Base-by-base conservation (phyloP, 2,329 filamentous ascomycete genomes). In the Beauveria pseudobassiana region DNA sequence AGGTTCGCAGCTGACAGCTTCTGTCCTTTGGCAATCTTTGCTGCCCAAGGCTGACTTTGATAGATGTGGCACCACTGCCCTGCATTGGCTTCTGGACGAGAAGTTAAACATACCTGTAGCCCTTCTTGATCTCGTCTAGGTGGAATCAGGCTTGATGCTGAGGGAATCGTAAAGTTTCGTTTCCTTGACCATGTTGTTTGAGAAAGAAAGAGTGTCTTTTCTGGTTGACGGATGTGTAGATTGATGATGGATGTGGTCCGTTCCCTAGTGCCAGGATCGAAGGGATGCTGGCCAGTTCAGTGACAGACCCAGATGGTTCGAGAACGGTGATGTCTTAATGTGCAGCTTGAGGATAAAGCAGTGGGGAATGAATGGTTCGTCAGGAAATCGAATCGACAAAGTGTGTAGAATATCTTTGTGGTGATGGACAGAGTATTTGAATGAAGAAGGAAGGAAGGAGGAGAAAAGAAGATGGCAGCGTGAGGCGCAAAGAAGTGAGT, bases 71-170 rank as follows among this genome's bases (percentile, higher is more conserved):
- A 54, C 48, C 49, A 53, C 48, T 46, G 58, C 58, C 58, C 58
- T 50, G 58, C 58, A 61, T 54, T n/a, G 26, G 24, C 28, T 49
- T 49, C 8, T 8, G 50, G 2, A 14, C 28, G 69, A 48, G 26
- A 26, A 50, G 51, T 40, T 59, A 40, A 43, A 71, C 84, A 76
- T 87, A 90, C 87, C 90, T 85, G 76, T 96, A 96, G 63, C 87
- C 95, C 75, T 98, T 99, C 75, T 97, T 98, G 74, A 99, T 96
- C 67, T 98, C 93, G 72, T 97, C 76, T 96, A 91, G 26, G 86
- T 83, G 26, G 93, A 91, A 64, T 87, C 84, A 43, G 93, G 85
- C 74, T 90, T 88, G 76, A 97, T 80, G 73, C 82, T 81, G 70
- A 99, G 82, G 65, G 86, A 83, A 76, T 98, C 91, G 81, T 99